These are phyloP conservation scores for Russula abietina DNA, from an alignment of 768 basidiomycete species.

Conservation along the genomic window DNA sequence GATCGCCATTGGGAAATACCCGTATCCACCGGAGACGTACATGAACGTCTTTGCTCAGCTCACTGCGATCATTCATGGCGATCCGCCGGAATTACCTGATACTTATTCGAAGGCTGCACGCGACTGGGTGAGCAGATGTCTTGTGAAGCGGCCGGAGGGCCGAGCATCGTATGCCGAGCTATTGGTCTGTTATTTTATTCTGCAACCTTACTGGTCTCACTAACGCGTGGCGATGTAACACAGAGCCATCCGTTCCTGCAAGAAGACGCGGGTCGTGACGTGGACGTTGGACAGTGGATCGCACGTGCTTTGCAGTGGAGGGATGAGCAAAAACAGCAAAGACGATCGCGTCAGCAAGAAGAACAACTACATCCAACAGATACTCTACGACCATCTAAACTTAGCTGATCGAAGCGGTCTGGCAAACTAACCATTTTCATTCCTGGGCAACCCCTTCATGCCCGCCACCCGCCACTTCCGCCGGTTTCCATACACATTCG, in stretches of 20 bases:
- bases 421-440: background rate
- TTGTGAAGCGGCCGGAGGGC: constrained; percentile 72
- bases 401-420: background rate
- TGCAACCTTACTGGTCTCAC: background rate
- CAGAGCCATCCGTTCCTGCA: constrained; percentile 77
- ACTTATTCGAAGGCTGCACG: constrained; percentile 62
- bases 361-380: constrained; percentile 16
- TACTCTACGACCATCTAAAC: constrained; percentile 12
- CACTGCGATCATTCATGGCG: constrained; percentile 94
- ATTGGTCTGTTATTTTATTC: constrained; percentile 38
- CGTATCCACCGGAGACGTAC: constrained; percentile 97
- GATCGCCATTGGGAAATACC: constrained; percentile 83
- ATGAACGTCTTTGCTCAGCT: constrained; percentile 94
- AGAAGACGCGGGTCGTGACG: constrained; percentile 50
- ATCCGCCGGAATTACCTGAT: constrained; percentile 80
- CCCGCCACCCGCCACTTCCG: background rate
- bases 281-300: constrained; percentile 88
- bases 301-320: constrained; percentile 38
- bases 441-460: background rate
- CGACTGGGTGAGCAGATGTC: constrained; percentile 76
- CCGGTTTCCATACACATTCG: constrained; percentile 9
- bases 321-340: constrained; percentile 22
- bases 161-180: constrained; percentile 82
- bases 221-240: background rate
- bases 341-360: constrained; percentile 11